phyloP scores from a whole-genome alignment of 306 rosid species.

The Crotalaria pallida region DNA sequence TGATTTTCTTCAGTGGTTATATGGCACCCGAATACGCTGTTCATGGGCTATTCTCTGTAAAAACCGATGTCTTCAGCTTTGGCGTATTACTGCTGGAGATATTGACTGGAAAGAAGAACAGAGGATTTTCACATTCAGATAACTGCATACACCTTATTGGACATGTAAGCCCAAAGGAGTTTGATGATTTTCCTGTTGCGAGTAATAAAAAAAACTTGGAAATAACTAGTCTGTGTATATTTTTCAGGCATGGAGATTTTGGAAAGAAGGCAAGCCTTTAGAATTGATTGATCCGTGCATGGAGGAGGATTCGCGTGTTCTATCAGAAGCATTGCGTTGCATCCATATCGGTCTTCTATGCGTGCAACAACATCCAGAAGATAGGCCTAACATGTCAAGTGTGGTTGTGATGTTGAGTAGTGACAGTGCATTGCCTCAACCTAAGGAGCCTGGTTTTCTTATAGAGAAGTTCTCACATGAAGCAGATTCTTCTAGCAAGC shows the following conservation, averaged over 20 bases:
- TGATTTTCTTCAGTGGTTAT: conserved; percentile 20
- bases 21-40: conserved; percentile 35
- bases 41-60: conserved; percentile 23
- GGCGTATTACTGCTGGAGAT: conserved; percentile 26
- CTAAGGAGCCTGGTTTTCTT: conserved; percentile 39
- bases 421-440: conserved; percentile 36
- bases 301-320: conserved; percentile 15
- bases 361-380: conserved; percentile 43
- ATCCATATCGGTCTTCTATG: conserved; percentile 55
- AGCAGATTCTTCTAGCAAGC: conserved; percentile 20
- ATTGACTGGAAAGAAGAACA: conserved; percentile 29
- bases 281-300: conserved; percentile 37
- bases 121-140: conserved; percentile 21
- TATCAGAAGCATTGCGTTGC: conserved; percentile 27
- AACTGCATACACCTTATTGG: conserved; percentile 18
- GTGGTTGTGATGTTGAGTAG: conserved; percentile 50
- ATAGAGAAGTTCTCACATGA: conserved; percentile 11
- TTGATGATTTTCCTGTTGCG: neutral
- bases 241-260: conserved; percentile 28
- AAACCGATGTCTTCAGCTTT: conserved; percentile 33
- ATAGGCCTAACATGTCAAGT: conserved; percentile 53
- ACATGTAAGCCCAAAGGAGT: conserved; percentile 14
- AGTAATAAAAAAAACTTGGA: neutral
- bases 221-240: neutral
- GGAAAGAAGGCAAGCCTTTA: conserved; percentile 22